These are phyloP conservation scores for Massospora cicadina DNA, from an alignment of 371 early-diverging fungal genomes.

Conservation along the genomic window DNA sequence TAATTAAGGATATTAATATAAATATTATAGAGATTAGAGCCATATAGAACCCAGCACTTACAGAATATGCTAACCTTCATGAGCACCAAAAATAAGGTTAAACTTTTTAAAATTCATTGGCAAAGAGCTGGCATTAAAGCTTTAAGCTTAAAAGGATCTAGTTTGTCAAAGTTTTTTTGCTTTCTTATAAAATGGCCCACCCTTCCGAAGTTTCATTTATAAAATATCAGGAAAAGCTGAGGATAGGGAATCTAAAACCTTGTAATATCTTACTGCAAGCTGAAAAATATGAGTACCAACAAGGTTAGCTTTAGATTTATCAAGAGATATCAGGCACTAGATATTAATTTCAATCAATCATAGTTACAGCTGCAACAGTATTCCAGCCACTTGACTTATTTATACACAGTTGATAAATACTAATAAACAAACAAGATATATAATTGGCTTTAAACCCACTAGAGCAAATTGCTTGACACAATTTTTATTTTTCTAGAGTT, in stretches of 20 bases:
- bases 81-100: conserved; percentile 54
- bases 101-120: conserved; percentile 46
- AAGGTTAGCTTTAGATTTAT: conserved; percentile 66
- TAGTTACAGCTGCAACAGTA: too few relatives aligned
- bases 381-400: too few relatives aligned
- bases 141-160: conserved; percentile 22
- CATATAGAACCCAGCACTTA: conserved; percentile 13
- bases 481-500: too few relatives aligned
- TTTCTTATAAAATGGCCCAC: conserved; percentile 47
- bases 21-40: neutral
- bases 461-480: too few relatives aligned
- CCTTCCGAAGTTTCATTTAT: too few relatives aligned
- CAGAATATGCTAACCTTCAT: conserved; percentile 88
- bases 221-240: conserved; percentile 42
- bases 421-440: too few relatives aligned
- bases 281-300: conserved; percentile 92
- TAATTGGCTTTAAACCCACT: too few relatives aligned
- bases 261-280: conserved; percentile 69
- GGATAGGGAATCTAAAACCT: conserved; percentile 34
- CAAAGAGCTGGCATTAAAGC: conserved; percentile 47
- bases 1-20: too few relatives aligned
- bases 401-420: too few relatives aligned
- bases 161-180: conserved; percentile 24
- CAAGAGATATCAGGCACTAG: conserved; percentile 65
- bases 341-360: neutral